phyloP scores from a whole-genome alignment of 2,329 filamentous ascomycete genomes.

The Fusarium sororula region DNA sequence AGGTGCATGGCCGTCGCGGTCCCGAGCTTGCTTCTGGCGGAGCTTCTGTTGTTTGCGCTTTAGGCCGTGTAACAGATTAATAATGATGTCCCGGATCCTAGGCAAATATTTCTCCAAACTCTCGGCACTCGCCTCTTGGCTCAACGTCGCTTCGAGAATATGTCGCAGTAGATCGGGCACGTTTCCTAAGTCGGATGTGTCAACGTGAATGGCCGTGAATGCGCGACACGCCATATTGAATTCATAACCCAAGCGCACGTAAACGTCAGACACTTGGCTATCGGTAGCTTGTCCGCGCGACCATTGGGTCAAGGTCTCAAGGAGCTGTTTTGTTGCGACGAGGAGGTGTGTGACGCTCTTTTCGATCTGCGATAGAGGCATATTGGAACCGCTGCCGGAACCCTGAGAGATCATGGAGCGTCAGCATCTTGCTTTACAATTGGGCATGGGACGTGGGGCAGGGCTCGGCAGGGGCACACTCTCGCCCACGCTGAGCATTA shows the following conservation, averaged over 20 bases:
- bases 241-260: constrained; percentile 96
- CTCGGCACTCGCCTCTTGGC: constrained; percentile 92
- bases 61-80: constrained; percentile 92
- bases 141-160: constrained; percentile 94
- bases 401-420: constrained; percentile 43
- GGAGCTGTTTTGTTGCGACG: constrained; percentile 95
- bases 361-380: constrained; percentile 91
- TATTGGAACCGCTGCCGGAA: constrained; percentile 72
- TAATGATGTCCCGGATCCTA: constrained; percentile 96
- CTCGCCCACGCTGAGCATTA: not conserved
- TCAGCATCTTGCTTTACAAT: constrained; percentile 37
- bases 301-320: constrained; percentile 98
- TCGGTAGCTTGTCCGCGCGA: constrained; percentile 92
- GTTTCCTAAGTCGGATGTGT: constrained; percentile 92
- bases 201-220: constrained; percentile 96
- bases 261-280: constrained; percentile 96
- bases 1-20: constrained; percentile 57
- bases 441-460: constrained; percentile 29
- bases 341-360: constrained; percentile 98
- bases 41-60: constrained; percentile 97
- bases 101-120: constrained; percentile 95
- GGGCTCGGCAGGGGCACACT: constrained; percentile 34
- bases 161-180: constrained; percentile 90
- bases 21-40: constrained; percentile 68
- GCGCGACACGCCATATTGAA: constrained; percentile 99